A percentile compares a stretch with the other conserved stretches of the same genome.
Conservation (phyloP, 139 green algal genomes). For the Eudorina sp. region DNA sequence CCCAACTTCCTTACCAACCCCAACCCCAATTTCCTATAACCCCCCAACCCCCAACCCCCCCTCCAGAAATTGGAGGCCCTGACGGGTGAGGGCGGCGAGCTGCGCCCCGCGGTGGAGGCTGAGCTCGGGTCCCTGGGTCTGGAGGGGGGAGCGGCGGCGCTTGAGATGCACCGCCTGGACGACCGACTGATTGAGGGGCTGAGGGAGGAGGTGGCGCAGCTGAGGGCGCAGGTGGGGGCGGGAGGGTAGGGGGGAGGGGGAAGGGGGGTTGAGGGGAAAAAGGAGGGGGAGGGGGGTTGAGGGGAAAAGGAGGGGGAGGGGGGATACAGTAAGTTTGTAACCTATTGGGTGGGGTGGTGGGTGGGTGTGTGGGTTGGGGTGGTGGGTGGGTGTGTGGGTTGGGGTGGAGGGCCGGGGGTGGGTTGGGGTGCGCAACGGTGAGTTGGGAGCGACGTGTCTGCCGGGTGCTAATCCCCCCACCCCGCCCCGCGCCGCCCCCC, state of each 20-base stretch:
- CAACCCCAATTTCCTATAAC: too few relatives aligned
- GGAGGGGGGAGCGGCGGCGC: not conserved
- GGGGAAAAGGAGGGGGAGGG: too few relatives aligned
- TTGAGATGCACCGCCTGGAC: conserved; percentile 1
- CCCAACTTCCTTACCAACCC: too few relatives aligned
- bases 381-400: not conserved
- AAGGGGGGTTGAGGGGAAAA: too few relatives aligned
- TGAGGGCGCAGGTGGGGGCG: conserved; percentile 35
- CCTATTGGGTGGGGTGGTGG: too few relatives aligned
- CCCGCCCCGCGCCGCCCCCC: not conserved
- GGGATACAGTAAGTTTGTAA: too few relatives aligned
- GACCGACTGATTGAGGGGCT: conserved; percentile 18
- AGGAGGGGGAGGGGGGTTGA: too few relatives aligned
- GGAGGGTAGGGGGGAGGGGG: too few relatives aligned
- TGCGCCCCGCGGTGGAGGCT: conserved; percentile 20
- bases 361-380: not conserved
- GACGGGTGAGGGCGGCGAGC: conserved; percentile 19
- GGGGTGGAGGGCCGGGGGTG: not conserved
- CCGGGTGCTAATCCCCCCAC: not conserved
- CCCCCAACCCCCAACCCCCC: not conserved
- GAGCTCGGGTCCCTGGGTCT: conserved; percentile 10
- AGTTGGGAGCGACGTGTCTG: not conserved
- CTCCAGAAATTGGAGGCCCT: conserved; percentile 36
- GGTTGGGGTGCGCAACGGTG: too few relatives aligned
- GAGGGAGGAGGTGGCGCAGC: conserved; percentile 37